These are phyloP conservation scores for Sechiopsis laciniata DNA, from an alignment of 306 rosid genomes.

Conservation along the genomic window DNA sequence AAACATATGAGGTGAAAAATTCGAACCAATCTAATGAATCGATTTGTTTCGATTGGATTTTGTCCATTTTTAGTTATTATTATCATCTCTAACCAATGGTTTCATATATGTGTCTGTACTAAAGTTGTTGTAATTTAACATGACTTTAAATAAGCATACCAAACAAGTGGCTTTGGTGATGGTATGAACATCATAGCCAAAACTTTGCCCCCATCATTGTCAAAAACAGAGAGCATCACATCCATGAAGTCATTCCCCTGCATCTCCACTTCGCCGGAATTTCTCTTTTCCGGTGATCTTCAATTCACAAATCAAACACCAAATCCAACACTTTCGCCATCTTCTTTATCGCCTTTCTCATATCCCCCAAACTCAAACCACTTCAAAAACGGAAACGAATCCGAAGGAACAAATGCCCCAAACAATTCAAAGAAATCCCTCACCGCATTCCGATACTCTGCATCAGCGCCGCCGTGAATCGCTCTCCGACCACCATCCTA, in stretches of 20 bases:
- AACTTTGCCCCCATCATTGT: background rate
- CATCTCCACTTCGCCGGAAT: background rate
- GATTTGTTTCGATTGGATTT: too few species aligned
- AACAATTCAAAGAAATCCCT: slow-evolving; percentile 41
- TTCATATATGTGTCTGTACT: too few species aligned
- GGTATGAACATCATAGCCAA: slow-evolving; percentile 10
- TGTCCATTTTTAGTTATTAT: too few species aligned
- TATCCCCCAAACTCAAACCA: slow-evolving; percentile 52
- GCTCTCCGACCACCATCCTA: slow-evolving; percentile 53
- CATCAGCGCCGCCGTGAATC: slow-evolving; percentile 23
- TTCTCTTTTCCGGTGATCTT: slow-evolving; percentile 39
- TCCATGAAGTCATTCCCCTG: slow-evolving; percentile 25
- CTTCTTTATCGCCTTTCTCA: slow-evolving; percentile 26
- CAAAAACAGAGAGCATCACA: slow-evolving; percentile 6
- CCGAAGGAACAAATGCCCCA: slow-evolving; percentile 45
- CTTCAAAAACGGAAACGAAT: slow-evolving; percentile 44
- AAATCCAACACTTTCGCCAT: slow-evolving; percentile 48
- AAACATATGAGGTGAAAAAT: too few species aligned
- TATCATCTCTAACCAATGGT: too few species aligned
- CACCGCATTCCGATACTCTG: slow-evolving; percentile 39
- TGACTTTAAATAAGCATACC: slow-evolving; percentile 9
- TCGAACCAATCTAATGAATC: too few species aligned
- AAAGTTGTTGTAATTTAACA: too few species aligned
- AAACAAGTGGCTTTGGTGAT: slow-evolving; percentile 25
- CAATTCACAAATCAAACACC: slow-evolving; percentile 38